phyloP scores from a whole-genome alignment of 2,329 filamentous ascomycete species.

The Penicillium sp. region DNA sequence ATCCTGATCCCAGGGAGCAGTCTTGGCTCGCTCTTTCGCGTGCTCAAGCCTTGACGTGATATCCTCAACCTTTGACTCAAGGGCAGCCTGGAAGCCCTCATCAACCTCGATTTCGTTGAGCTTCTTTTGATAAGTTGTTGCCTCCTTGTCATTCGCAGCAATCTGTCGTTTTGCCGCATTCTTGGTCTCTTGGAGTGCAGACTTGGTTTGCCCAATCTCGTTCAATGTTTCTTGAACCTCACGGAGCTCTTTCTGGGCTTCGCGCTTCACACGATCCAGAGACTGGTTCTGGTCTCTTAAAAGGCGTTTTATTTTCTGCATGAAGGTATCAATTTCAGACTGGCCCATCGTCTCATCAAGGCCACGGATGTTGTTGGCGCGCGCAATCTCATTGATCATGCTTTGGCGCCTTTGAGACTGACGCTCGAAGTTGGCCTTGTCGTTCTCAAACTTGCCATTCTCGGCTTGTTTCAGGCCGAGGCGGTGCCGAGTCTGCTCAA shows the following conservation, averaged over 20 bases:
- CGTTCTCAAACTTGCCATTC: conserved; percentile 67
- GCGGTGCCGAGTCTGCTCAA: conserved; percentile 41
- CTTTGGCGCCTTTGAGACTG: conserved; percentile 63
- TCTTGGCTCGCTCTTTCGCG: conserved; percentile 55
- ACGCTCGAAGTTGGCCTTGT: conserved; percentile 77
- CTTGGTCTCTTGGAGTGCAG: conserved; percentile 64
- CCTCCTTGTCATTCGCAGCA: conserved; percentile 61
- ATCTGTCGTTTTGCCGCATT: conserved; percentile 65
- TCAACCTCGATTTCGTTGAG: conserved; percentile 69
- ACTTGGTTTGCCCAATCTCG: conserved; percentile 64
- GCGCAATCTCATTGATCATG: conserved; percentile 69
- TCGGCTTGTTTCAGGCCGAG: conserved; percentile 38
- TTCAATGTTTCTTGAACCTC: conserved; percentile 64
- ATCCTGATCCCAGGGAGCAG: conserved; percentile 60
- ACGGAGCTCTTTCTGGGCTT: conserved; percentile 65
- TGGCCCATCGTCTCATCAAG: conserved; percentile 74
- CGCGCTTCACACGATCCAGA: conserved; percentile 63
- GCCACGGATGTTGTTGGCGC: conserved; percentile 68
- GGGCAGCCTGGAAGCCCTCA: conserved; percentile 69
- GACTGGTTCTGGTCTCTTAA: conserved; percentile 69
- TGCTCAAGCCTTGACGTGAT: conserved; percentile 55
- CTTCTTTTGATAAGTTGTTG: conserved; percentile 56
- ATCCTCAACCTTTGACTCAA: conserved; percentile 66
- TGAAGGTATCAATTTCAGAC: conserved; percentile 63
- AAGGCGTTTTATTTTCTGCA: conserved; percentile 65